Conservation (phyloP, 768 basidiomycete genomes). For the Lactarius indigo region DNA sequence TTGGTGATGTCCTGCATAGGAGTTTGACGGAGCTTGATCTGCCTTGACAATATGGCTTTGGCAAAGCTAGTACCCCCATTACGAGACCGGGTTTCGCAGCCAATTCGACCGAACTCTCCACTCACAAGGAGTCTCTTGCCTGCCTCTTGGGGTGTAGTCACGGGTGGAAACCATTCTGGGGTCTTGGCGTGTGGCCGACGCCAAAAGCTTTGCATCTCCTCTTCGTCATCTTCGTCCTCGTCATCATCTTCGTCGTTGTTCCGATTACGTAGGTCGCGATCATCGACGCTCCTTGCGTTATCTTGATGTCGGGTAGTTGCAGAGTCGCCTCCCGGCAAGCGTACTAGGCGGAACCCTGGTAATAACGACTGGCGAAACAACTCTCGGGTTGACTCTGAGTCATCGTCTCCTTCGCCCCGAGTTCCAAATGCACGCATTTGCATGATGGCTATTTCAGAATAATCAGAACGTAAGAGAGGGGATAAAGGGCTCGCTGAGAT, state of each 20-base stretch:
- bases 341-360: conserved; percentile 9
- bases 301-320: not conserved
- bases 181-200: conserved; percentile 26
- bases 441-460: conserved; percentile 8
- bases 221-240: conserved; percentile 33
- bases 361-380: conserved; percentile 12
- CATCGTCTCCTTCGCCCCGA: not conserved
- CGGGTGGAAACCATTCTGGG: conserved; percentile 37
- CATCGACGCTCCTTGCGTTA: not conserved
- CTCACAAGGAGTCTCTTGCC: conserved; percentile 65
- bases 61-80: conserved; percentile 47
- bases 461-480: not conserved
- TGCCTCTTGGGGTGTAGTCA: conserved; percentile 55
- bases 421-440: conserved; percentile 1
- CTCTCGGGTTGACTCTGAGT: not conserved
- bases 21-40: conserved; percentile 25
- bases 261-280: conserved; percentile 24
- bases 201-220: conserved; percentile 21
- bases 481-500: not conserved
- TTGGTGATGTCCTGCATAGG: conserved; percentile 52
- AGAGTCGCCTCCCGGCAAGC: not conserved
- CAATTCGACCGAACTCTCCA: conserved; percentile 77
- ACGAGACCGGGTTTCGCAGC: conserved; percentile 44
- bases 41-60: conserved; percentile 43
- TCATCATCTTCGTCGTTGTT: conserved; percentile 40